Base-by-base conservation (phyloP, 2,329 filamentous ascomycete species). In the Ophiocordyceps camponoti-saundersi region DNA sequence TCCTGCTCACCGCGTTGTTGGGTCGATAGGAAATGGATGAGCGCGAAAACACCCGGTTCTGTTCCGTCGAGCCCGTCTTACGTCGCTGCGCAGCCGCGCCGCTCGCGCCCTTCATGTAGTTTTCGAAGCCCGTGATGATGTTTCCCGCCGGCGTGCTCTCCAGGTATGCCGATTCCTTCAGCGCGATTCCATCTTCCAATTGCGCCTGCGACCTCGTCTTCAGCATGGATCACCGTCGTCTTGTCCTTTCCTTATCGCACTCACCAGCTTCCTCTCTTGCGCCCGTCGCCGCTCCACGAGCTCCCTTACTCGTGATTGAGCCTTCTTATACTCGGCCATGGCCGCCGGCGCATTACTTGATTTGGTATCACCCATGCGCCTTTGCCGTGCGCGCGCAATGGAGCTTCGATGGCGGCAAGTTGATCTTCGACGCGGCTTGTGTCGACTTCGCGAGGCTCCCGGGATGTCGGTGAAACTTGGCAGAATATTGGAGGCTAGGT, bases 91-190 rank as follows among this genome's bases (percentile, higher is more conserved):
- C 72, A 4, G 73, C 73, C 2, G 72, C 70, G n/a, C 78, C 76
- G 10, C 77, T 74, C 18, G 74, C 75, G 47, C 86, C 89, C 65
- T 98, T 98, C 70, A 95, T 93, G 67, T 96, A 98, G 61, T 88
- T 93, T 63, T 98, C 92, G 63, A 98, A 98, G 21, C 92, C 92
- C 44, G 85, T 88, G 61, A 98, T 90, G 60, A 98, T 96, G 67
- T 98, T 98, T 42, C 92, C 92, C 55, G 73, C 79, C 15, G 80
- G 82, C 5, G 88, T 93, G 57, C 87, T 87, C 62, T 96, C 90
- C 46, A 98, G 79, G 62, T 98, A 98, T 18, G 81, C 75, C 48
- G 81, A 79, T 63, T 98, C 92, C 57, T 86, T 82, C 52, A 82
- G 79, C 59, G 76, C 80, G 56, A 98, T 96, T 53, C 77, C 75